Evolutionary conservation across 2,329 filamentous ascomycete species (phyloP), one percentile per base, ranked within the genome.

Genomic region (Epichloe baconii): DNA sequence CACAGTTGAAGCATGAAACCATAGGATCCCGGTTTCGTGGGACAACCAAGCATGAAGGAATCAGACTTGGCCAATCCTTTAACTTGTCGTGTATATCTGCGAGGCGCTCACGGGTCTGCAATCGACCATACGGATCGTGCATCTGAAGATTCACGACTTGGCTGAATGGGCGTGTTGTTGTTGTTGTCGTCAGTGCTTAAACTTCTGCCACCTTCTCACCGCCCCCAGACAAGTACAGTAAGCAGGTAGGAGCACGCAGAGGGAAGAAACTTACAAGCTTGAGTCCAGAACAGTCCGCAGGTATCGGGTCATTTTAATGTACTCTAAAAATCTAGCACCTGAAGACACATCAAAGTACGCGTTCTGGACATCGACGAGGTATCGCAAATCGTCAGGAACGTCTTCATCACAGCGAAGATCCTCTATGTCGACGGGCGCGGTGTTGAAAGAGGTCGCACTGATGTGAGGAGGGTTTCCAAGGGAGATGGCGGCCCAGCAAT

Each of bases 401-500:
- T 71, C 65, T 54, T 74, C 72, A 35, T 73, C 71, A 17, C 62
- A 67, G 7, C 64, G 57, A 8, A 74, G 49, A 53, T 75, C 71
- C 2, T 73, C 70, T 56, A 73, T 64, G 5, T 62, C 59, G 6
- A 67, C 62, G 2, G 62, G 57, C 0, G 61, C 52, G 0, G 72
- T 75, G 45, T 66, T 68, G 49, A 69, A 74, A 0, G 71, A 69
- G 3, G 60, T 62, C 3, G 55, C 54, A 46, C 64, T 63, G 26
- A 75, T 68, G 54, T 73, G 71, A 2, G 71, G 70, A 4, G 72
- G 70, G 46, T 73, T 73, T 0, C 72, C 72, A 52, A 74, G 71
- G 38, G 68, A 69, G 31, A 73, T 63, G 1, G 71, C 64, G 1
- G 71, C 68, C 72, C 72, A 75, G 31, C 65, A 65, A 50, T 75